Evolutionary conservation across 345 rosid genomes (phyloP), one percentile per base, ranked within the genome.

Genomic region (Jatropha curcas): DNA sequence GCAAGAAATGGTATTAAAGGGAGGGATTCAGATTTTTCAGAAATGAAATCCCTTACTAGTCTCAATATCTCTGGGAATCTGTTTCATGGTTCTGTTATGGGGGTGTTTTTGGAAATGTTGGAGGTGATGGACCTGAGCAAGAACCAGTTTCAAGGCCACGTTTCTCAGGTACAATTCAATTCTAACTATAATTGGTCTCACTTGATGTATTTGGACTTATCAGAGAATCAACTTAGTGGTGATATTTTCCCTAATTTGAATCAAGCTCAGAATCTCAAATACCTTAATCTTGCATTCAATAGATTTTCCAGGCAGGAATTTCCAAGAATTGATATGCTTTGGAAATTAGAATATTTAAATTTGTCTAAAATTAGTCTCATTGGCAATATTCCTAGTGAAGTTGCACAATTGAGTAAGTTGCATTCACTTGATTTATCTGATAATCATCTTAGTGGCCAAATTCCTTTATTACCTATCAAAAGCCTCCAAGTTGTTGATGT

Each of bases 201-300:
- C 76, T 84, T 92, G 88, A 77, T 87, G 80, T 72, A 84, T 83
- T 82, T 92, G 55, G 98, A 94, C 83, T 84, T 92, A 76, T 94
- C 98, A 76, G 91, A 92, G 74, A 94, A 94, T 83, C 86, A 88
- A 68, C 85, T 94, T 25, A 86, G 85, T 74, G 98, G 97, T 70
- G 91, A 89, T 73, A 78, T 90, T 59, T 77, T 87, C 41, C 82
- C 77, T 41, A 74, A 79, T 79, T 79, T 88, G 68, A 85, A 76
- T 57, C 79, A 78, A 72, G 79, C 85, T 30, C 78, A 65, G 77
- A 87, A 88, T 76, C 89, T 94, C 71, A 92, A 82, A 71, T 72
- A 90, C 80, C 88, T 94, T 37, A 92, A 82, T 84, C 88, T 94
- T 61, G 98, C 98, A 53, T 81, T 71, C 77, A 94, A 92, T 75